Base-by-base conservation (phyloP, 1,284 basidiomycete species). In the Marasmius oreades region DNA sequence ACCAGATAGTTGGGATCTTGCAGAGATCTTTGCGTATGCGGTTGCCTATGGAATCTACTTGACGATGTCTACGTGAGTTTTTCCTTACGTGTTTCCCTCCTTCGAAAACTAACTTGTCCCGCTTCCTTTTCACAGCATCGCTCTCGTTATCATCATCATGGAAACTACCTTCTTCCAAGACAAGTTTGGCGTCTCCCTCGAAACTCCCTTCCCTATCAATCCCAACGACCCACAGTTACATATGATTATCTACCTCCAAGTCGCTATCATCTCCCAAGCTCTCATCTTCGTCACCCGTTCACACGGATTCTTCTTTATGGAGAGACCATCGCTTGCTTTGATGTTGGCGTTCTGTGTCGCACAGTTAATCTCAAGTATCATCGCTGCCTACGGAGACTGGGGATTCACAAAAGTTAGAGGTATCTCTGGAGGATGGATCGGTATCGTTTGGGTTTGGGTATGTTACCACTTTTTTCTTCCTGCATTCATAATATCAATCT, bases 301-400 rank as follows among this genome's bases (percentile, higher is more conserved):
- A 64, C 95, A 98, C 73, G 84, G 92, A 26, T 96, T 93, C 82
- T 98, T 95, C 85, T 98, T 96, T 84, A 94, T 93, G 90, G 95
- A 98, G 77, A 88, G 95, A 60, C 95, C 95, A 22, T 97, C 95
- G 48, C 77, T 82, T 53, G 95, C 95, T 47, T 84, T 98, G 56
- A 81, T 98, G 78, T 74, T 77, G 63, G 95, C 95, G 37, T 98
- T 98, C 84, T 88, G 86, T 71, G 64, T 98, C 58, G 95, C 95
- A 36, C 95, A 98, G 77, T 84, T 97, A 59, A 80, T 98, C 62
- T 93, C 95, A 2, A 93, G 93, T 53, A 95, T 98, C 78, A 97
- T 98, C 65, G 94, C 95, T 55, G 93, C 82, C 33, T 98, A 88
- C 75, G 95, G 82, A 66, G 70, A 97, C 81, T 95, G 90, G 90